Percentiles rank a stretch among this genome's conserved stretches.
Evolutionary conservation across 768 basidiomycete genomes (phyloP).

Genomic region (Lentinula edodes): DNA sequence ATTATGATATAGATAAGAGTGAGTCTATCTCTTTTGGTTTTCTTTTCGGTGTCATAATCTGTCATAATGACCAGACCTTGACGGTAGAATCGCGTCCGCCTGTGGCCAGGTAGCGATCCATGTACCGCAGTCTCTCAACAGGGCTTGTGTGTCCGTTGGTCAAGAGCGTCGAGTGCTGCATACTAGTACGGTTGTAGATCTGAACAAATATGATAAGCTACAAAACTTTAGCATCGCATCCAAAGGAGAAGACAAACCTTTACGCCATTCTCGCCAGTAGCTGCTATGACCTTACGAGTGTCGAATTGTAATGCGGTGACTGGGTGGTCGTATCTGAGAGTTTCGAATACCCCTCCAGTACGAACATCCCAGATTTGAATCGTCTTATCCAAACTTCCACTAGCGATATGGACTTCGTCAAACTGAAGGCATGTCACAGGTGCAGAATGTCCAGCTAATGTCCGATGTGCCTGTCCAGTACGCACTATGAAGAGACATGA

Average conservation of each 20-base stretch:
- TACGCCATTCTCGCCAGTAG: slow-evolving; percentile 88
- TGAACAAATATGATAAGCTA: slow-evolving; percentile 21
- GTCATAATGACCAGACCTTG: slow-evolving; percentile 89
- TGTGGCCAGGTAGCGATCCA: slow-evolving; percentile 91
- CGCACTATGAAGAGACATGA: slow-evolving; percentile 57
- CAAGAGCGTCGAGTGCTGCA: slow-evolving; percentile 76
- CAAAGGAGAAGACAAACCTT: slow-evolving; percentile 53
- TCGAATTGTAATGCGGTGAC: slow-evolving; percentile 95
- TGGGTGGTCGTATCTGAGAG: slow-evolving; percentile 84
- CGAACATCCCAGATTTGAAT: slow-evolving; percentile 96
- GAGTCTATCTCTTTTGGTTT: background rate
- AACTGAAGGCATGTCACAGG: slow-evolving; percentile 95
- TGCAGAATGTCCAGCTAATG: slow-evolving; percentile 85
- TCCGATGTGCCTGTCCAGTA: slow-evolving; percentile 94
- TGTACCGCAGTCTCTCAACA: slow-evolving; percentile 84
- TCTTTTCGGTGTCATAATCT: slow-evolving; percentile 40
- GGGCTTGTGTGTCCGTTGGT: slow-evolving; percentile 95
- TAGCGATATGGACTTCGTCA: slow-evolving; percentile 90
- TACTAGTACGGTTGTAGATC: slow-evolving; percentile 94
- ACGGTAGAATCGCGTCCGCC: slow-evolving; percentile 83
- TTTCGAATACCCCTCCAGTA: slow-evolving; percentile 82
- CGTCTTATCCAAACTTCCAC: slow-evolving; percentile 91
- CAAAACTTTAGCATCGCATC: background rate
- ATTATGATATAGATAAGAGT: background rate
- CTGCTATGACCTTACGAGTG: slow-evolving; percentile 86